Evolutionary conservation across 208 protist species (phyloP), one percentile per base, ranked within the genome.

Genomic region (Crithidia thermophila): DNA sequence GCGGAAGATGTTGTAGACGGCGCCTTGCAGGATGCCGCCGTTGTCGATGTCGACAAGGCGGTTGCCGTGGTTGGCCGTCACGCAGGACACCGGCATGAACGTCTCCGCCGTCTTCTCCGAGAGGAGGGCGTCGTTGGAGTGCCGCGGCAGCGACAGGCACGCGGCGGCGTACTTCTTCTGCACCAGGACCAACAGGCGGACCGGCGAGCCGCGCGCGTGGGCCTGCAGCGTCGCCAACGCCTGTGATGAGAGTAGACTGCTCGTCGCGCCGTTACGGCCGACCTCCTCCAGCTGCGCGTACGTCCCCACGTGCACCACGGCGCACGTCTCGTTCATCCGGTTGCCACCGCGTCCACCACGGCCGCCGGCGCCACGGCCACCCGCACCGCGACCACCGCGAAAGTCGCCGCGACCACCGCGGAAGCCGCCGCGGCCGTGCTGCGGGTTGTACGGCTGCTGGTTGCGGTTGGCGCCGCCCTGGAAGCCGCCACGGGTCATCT

Each of bases 261-360:
- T 80, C 11, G 91, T 46, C 4, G 72, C 73, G n/a, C 75, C 77
- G n/a, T 70, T 72, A 33, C 85, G 80, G n/a, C 83, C 71, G 16
- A 79, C 77, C 45, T 90, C 84, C 59, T 87, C 77, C 49, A 94
- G 75, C 69, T 82, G 72, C 20, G 72, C 84, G 60, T 91, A 94
- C 53, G 64, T 77, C 42, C 89, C 82, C 18, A 94, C 71, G 62
- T 94, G 89, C 4, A 94, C 74, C 10, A 90, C 60, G 57, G 67
- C 82, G 63, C 65, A 85, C 8, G 65, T 72, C 50, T 88, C 73
- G 23, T 60, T 33, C 11, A 64, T 60, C 11, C 66, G 64, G 25
- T 53, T 58, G 37, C 70, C 61, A 21, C 60, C 31, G 18, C 51
- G 51, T 16, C 72, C 61, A 39, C 68, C 67, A 37, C 72, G 31